phyloP scores from a whole-genome alignment of 306 rosid genomes.

The Benincasa hispida region DNA sequence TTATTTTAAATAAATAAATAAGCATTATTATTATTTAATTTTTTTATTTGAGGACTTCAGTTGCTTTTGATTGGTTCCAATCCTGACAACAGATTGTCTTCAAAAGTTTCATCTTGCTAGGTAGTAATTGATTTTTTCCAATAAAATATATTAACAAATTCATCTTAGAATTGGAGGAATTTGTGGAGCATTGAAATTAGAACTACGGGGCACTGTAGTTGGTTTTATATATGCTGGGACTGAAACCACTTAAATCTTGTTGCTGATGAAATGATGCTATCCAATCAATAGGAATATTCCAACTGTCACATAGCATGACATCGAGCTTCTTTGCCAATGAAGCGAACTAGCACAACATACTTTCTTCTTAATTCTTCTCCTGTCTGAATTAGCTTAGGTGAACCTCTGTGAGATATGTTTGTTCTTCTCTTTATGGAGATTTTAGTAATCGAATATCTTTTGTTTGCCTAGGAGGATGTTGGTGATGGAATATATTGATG shows the following conservation, averaged over 20 bases:
- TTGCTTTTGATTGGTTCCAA: background rate
- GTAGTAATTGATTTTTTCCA: background rate
- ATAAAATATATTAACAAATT: background rate
- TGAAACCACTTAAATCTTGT: background rate
- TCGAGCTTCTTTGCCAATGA: background rate
- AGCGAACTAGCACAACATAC: background rate
- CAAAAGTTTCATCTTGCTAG: background rate
- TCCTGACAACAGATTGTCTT: background rate
- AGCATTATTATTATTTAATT: too few relatives aligned
- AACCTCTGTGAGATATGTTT: background rate
- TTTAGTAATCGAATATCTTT: constrained; percentile 16
- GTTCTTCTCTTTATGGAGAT: background rate
- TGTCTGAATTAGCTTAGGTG: background rate
- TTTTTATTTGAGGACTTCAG: too few relatives aligned
- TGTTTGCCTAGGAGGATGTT: constrained; percentile 56
- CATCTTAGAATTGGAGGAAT: background rate
- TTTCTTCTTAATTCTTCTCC: background rate
- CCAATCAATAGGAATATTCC: background rate
- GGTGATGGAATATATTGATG: constrained; percentile 87
- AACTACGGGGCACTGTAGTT: background rate
- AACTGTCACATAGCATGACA: background rate
- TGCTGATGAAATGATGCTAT: background rate
- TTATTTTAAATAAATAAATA: too few relatives aligned
- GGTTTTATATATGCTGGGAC: background rate
- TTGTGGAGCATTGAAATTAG: background rate